Evolutionary conservation across 176 grass and related monocot genomes (phyloP).

Genomic region (Phragmites australis): DNA sequence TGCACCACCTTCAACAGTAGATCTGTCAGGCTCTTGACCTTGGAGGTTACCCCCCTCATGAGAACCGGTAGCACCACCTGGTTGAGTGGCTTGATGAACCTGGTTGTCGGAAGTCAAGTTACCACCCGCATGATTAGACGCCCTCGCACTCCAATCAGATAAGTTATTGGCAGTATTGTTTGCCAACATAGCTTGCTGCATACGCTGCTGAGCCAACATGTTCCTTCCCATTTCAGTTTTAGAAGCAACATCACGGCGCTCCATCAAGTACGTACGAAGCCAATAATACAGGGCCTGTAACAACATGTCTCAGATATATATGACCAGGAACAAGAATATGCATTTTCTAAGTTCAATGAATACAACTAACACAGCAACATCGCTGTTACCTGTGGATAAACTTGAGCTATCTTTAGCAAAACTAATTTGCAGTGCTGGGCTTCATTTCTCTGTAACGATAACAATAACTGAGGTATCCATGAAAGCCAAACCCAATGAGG

Average conservation of each 20-base stretch:
- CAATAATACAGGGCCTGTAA: constrained; percentile 97
- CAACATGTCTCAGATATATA: constrained; percentile 27
- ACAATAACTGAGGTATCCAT: constrained; percentile 96
- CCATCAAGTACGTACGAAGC: constrained; percentile 98
- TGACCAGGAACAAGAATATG: constrained; percentile 21
- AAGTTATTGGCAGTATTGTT: constrained; percentile 63
- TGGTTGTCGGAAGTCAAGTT: constrained; percentile 64
- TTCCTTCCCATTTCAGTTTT: constrained; percentile 92
- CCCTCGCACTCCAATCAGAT: constrained; percentile 44
- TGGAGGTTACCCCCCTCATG: constrained; percentile 78
- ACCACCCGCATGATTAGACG: constrained; percentile 39
- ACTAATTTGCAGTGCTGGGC: constrained; percentile 95
- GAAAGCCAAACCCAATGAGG: constrained; percentile 99
- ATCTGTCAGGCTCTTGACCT: constrained; percentile 74
- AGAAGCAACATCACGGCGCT: constrained; percentile 90
- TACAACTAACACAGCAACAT: constrained; percentile 10
- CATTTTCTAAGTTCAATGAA: constrained; percentile 17
- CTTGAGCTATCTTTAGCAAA: constrained; percentile 96
- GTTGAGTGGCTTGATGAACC: constrained; percentile 58
- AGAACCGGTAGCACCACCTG: constrained; percentile 56
- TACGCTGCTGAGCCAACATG: constrained; percentile 80
- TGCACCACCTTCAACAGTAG: constrained; percentile 61
- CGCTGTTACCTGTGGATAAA: constrained; percentile 85
- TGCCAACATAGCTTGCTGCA: constrained; percentile 87
- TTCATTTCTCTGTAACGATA: constrained; percentile 93